Evolutionary conservation across 1,139 yeast species (phyloP).

Genomic region (Diutina siamensis): DNA sequence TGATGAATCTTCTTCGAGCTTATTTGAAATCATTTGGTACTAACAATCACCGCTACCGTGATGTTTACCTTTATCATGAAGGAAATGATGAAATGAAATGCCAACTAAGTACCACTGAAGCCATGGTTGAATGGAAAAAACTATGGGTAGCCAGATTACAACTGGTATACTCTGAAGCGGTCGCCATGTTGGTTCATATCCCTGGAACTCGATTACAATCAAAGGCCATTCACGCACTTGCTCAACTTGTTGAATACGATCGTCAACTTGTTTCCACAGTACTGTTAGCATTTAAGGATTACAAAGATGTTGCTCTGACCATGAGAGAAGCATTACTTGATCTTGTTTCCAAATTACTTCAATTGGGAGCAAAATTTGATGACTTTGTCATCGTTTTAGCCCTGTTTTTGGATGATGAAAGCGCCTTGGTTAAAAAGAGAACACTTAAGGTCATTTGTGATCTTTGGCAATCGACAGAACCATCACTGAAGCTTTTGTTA

Average conservation of each 20-base stretch:
- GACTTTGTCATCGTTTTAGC: not conserved
- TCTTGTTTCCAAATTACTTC: not conserved
- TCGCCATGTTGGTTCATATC: not conserved
- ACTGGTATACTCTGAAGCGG: not conserved
- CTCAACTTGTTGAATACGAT: conserved; percentile 1
- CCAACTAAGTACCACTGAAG: not conserved
- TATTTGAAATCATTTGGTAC: not conserved
- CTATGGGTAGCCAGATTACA: not conserved
- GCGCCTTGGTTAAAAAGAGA: conserved; percentile 2
- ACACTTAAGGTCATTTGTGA: conserved; percentile 2
- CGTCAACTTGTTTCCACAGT: not conserved
- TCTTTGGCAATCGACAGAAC: not conserved
- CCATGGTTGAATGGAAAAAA: not conserved
- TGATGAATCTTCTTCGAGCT: not conserved
- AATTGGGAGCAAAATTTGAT: not conserved
- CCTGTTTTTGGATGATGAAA: not conserved
- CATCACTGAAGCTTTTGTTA: not conserved
- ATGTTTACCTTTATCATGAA: conserved; percentile 1
- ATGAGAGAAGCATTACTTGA: conserved; percentile 3
- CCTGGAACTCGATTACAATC: conserved; percentile 2
- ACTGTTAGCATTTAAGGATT: not conserved
- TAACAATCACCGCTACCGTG: not conserved
- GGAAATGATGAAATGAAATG: not conserved
- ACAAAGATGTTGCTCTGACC: not conserved
- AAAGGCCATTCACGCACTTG: not conserved